Percentiles rank a stretch among this genome's conserved stretches.
Conservation (phyloP, 2,329 filamentous ascomycete species). For the Aureobasidium sp. region DNA sequence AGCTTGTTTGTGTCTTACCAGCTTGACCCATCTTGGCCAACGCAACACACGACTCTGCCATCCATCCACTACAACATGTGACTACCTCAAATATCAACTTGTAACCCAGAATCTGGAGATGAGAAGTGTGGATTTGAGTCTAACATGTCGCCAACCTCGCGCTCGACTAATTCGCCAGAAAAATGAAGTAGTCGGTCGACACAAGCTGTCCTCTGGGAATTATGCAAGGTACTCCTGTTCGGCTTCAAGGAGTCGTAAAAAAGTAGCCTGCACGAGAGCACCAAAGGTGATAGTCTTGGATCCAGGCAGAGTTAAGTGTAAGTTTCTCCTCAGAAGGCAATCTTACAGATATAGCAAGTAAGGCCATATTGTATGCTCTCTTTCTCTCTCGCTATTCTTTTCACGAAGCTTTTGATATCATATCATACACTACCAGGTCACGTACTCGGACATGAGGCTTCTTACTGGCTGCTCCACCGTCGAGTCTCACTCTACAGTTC, state of each 20-base stretch:
- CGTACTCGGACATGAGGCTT: neutral
- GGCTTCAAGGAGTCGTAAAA: neutral
- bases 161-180: neutral
- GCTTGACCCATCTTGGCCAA: neutral
- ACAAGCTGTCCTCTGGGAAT: neutral
- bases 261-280: neutral
- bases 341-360: neutral
- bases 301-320: neutral
- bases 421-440: neutral
- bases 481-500: neutral
- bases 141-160: neutral
- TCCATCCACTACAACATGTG: neutral
- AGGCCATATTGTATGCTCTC: neutral
- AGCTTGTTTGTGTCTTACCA: neutral
- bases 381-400: neutral
- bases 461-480: neutral
- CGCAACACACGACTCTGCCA: neutral
- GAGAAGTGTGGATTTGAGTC: neutral
- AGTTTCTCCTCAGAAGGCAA: neutral
- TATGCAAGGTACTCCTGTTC: neutral
- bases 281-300: neutral
- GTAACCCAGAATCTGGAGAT: neutral
- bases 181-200: neutral
- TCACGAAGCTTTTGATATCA: neutral
- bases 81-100: neutral